Conservation (phyloP, 768 basidiomycete genomes). For the Collybiopsis luxurians region DNA sequence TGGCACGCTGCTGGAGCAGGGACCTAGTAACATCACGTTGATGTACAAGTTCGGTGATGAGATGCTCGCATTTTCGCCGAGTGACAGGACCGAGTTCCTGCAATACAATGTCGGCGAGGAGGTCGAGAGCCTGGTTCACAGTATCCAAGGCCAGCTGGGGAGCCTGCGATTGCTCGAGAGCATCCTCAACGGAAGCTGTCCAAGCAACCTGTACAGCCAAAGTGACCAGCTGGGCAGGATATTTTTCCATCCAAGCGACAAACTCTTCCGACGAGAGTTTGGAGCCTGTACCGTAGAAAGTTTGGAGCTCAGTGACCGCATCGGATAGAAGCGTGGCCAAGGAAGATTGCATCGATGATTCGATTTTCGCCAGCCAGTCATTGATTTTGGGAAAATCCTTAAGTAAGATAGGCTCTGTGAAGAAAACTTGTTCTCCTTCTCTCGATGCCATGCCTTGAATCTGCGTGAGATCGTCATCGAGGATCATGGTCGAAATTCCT, state of each 20-base stretch:
- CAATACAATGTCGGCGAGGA: slow-evolving; percentile 95
- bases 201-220: slow-evolving; percentile 94
- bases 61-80: slow-evolving; percentile 97
- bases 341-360: slow-evolving; percentile 89
- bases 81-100: slow-evolving; percentile 86
- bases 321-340: slow-evolving; percentile 79
- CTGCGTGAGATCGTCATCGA: slow-evolving; percentile 85
- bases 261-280: slow-evolving; percentile 64
- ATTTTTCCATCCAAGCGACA: slow-evolving; percentile 89
- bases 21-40: slow-evolving; percentile 91
- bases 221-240: slow-evolving; percentile 94
- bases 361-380: slow-evolving; percentile 93
- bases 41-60: slow-evolving; percentile 98
- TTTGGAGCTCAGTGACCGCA: slow-evolving; percentile 75
- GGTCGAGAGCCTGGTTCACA: slow-evolving; percentile 80
- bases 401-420: slow-evolving; percentile 78
- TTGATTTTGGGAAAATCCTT: slow-evolving; percentile 98
- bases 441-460: slow-evolving; percentile 94
- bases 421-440: slow-evolving; percentile 92
- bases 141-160: slow-evolving; percentile 72
- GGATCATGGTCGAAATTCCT: slow-evolving; percentile 83
- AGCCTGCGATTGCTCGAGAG: slow-evolving; percentile 52
- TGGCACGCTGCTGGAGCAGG: slow-evolving; percentile 63
- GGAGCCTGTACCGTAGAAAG: slow-evolving; percentile 70
- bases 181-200: slow-evolving; percentile 80